phyloP scores from a whole-genome alignment of 257 asterid genomes.

The Nicotiana knightiana region DNA sequence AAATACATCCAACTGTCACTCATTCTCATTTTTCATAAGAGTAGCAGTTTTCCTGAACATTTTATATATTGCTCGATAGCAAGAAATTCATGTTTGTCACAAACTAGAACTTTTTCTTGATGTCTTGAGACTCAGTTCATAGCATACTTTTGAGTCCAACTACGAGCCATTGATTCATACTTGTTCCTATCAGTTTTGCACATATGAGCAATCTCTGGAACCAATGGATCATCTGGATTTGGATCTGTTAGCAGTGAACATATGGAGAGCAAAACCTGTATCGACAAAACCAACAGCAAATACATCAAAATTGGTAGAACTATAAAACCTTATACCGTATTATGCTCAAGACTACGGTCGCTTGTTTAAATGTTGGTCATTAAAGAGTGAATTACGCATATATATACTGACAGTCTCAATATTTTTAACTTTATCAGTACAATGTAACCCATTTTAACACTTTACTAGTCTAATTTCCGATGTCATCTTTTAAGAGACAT shows the following conservation, averaged over 20 bases:
- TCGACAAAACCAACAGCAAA: neutral
- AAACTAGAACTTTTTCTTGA: neutral
- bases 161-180: constrained; percentile 75
- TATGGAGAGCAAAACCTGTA: constrained; percentile 77
- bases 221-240: constrained; percentile 85
- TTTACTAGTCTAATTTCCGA: neutral
- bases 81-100: neutral
- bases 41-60: neutral
- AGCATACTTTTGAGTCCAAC: constrained; percentile 86
- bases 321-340: neutral
- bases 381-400: neutral
- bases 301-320: neutral
- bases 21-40: neutral
- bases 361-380: neutral
- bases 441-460: neutral
- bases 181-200: constrained; percentile 58
- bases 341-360: neutral
- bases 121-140: constrained; percentile 35
- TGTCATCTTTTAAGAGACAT: neutral
- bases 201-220: constrained; percentile 84
- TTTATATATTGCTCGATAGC: neutral
- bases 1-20: neutral
- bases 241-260: constrained; percentile 85
- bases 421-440: neutral
- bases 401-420: neutral